Conservation (phyloP, 805 yeast genomes). For the Candida suzukii region DNA sequence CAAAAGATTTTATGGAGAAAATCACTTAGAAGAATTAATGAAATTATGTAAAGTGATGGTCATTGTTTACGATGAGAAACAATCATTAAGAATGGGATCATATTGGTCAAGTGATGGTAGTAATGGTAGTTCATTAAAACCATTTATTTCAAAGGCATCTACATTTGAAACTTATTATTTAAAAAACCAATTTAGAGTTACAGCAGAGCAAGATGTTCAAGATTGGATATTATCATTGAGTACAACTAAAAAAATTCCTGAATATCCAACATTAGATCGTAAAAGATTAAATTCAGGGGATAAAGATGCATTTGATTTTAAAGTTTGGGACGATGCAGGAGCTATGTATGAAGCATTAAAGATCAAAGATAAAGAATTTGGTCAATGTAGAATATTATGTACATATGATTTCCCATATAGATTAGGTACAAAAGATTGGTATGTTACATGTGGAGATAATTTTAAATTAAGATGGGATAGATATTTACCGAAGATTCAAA, state of each 20-base stretch:
- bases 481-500: constrained; percentile 30
- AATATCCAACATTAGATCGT: constrained; percentile 22
- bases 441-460: constrained; percentile 34
- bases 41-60: constrained; percentile 30
- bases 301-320: constrained; percentile 15
- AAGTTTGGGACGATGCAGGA: constrained; percentile 34
- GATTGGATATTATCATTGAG: constrained; percentile 34
- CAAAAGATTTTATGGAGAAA: constrained; percentile 36
- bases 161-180: constrained; percentile 17
- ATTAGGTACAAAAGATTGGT: constrained; percentile 37
- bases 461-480: constrained; percentile 41
- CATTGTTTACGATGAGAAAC: constrained; percentile 39
- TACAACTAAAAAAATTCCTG: constrained; percentile 25
- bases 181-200: constrained; percentile 35
- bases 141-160: constrained; percentile 5
- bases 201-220: constrained; percentile 30
- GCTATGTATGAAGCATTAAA: constrained; percentile 32
- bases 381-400: constrained; percentile 35
- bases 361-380: constrained; percentile 22
- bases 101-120: constrained; percentile 26
- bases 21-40: constrained; percentile 35
- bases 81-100: constrained; percentile 38
- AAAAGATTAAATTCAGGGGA: constrained; percentile 5
- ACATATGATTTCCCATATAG: constrained; percentile 42
- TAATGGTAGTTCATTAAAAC: constrained; percentile 30